Evolutionary conservation across 1,139 yeast genomes (phyloP), one percentile per base, ranked within the genome.

Genomic region (Saccharomyces hybrid): DNA sequence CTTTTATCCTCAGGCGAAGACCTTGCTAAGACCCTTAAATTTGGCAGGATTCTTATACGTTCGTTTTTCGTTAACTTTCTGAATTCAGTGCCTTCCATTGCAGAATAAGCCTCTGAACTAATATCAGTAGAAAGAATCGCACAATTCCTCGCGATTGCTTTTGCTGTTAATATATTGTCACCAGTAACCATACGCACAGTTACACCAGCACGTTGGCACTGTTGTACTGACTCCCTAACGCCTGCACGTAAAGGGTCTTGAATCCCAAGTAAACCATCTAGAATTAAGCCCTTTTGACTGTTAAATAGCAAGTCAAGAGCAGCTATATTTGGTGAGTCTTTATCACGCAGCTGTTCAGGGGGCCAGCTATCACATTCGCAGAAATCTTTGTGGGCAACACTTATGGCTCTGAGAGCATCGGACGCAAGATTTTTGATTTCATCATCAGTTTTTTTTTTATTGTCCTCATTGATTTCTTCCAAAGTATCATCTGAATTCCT

Each of bases 131-230:
- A 71, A 52, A 89, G 73, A 55, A 93, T 93, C 54, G 93, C 88
- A 75, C 98, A 95, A 57, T 84, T 84, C 60, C 78, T 77, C 3
- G 97, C 89, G 61, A 93, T 93, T 0, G 98, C 95, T 62, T 81
- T 82, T 6, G 99, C 99, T 5, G 99, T 93, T 51, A 82, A 75
- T 57, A 91, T 70, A 67, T 91, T 91, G 70, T 93, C 99, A 71
- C 99, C 99, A 26, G 99, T 93, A 52, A 93, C 97, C 99, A 93
- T 93, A 64, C 97, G 80, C 28, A 93, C 98, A 29, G 86, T 81
- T 16, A 93, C 98, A 54, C 99, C 98, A 0, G 99, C 98, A 46
- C 76, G 76, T 62, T 83, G 84, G 73, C 99, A 93, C 67, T 85
- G 86, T 38, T 78, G 76, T 23, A 93, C 97, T 1, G 99, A 96